A percentile compares a stretch with the other conserved stretches of the same genome.
These are phyloP conservation scores for Plasmodium billcollinsi DNA, from an alignment of 169 alveolate genomes.

Conservation along the genomic window DNA sequence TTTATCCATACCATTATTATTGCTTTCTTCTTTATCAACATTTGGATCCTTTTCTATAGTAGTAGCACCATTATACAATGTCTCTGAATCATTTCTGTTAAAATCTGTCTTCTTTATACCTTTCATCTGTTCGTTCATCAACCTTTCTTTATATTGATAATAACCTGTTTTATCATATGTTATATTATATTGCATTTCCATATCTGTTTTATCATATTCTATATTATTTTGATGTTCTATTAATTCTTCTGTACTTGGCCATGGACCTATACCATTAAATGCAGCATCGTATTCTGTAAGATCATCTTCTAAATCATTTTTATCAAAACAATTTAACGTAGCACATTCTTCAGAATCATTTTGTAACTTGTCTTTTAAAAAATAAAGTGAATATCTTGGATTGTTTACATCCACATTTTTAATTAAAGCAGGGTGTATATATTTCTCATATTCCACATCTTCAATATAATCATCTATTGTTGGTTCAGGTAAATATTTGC, in stretches of 20 bases:
- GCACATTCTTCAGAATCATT: slow-evolving; percentile 18
- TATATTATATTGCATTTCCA: slow-evolving; percentile 66
- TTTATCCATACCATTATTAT: neutral
- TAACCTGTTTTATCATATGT: slow-evolving; percentile 42
- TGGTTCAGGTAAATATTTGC: slow-evolving; percentile 23
- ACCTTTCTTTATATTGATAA: slow-evolving; percentile 10
- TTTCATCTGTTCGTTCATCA: slow-evolving; percentile 2
- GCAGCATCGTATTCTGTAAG: slow-evolving; percentile 83
- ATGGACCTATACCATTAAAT: slow-evolving; percentile 82
- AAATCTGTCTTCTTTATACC: neutral
- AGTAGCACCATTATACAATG: neutral
- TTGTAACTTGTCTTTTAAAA: neutral
- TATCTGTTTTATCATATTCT: slow-evolving; percentile 67
- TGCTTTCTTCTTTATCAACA: neutral
- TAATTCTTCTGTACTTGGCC: slow-evolving; percentile 80
- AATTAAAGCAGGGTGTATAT: slow-evolving; percentile 37
- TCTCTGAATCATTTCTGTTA: neutral
- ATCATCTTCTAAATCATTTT: slow-evolving; percentile 76
- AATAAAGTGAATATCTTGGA: slow-evolving; percentile 43
- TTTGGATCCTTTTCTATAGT: neutral
- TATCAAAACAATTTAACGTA: slow-evolving; percentile 47
- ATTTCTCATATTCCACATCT: slow-evolving; percentile 21
- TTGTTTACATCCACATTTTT: slow-evolving; percentile 71
- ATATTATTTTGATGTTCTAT: slow-evolving; percentile 71
- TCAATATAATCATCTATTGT: slow-evolving; percentile 73